Evolutionary conservation across 495 filamentous ascomycete species (phyloP), one percentile per base, ranked within the genome.

Genomic region (Hypoxylon fuscum): DNA sequence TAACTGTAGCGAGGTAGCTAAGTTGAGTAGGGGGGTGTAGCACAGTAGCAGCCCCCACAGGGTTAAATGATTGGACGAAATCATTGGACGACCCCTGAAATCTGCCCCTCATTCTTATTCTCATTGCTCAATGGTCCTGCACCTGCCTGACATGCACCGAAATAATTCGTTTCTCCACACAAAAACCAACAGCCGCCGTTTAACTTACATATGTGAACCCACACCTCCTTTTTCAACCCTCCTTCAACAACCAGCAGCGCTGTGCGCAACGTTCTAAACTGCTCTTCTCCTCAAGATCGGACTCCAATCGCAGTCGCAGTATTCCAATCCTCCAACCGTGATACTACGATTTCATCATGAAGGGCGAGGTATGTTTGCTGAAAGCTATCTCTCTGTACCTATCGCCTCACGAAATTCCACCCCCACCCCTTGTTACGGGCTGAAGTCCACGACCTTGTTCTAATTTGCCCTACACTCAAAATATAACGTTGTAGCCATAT

Each of bases 311-410:
- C 51, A 51, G 47, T 68, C 63, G 49, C 65, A 20, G 46, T 60
- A 51, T 53, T 60, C 47, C 52, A 48, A 57, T 54, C 47, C 48
- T 51, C 46, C 34, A 55, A 50, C 64, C 52, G 23, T 38, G 48
- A 57, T 49, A 60, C 57, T 62, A 59, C 48, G 12, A 51, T 55
- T 38, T 59, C 68, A 74, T 50, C 49, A 74, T 74, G 72, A 74
- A 72, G 68, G 72, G 72, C 62, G 72, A 74, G 66, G 72, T 74
- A 59, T 59, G 72, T 73, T n/a, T 55, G 11, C 38, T 31, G 14
- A 57, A 25, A 55, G 35, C 49, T 53, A 3, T 12, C 31, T n/a
- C n/a, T n/a, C n/a, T n/a, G n/a, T n/a, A n/a, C n/a, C n/a, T n/a
- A n/a, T n/a, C n/a, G n/a, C n/a, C n/a, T n/a, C n/a, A n/a, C n/a